Evolutionary conservation across 2,329 filamentous ascomycete genomes (phyloP).

Genomic region (Colletotrichum eremochloae): DNA sequence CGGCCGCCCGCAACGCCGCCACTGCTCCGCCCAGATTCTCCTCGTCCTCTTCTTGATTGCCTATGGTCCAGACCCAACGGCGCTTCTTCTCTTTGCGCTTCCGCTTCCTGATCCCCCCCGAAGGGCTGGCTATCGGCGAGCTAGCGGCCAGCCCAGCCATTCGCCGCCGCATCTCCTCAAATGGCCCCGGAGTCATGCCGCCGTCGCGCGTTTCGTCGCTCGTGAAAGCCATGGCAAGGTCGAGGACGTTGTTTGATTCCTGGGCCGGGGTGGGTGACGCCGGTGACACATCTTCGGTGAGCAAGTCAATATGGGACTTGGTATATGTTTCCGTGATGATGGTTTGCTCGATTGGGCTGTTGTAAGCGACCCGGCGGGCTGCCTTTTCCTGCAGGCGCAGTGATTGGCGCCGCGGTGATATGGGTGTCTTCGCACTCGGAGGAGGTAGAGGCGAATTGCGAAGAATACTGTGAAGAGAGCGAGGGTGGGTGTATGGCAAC

Average conservation of each 20-base stretch:
- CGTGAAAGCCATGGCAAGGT: slow-evolving; percentile 65
- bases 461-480: slow-evolving; percentile 72
- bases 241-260: slow-evolving; percentile 59
- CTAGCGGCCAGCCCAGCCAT: slow-evolving; percentile 64
- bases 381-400: slow-evolving; percentile 67
- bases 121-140: slow-evolving; percentile 54
- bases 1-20: slow-evolving; percentile 54
- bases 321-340: slow-evolving; percentile 74
- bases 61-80: slow-evolving; percentile 77
- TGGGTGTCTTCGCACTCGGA: slow-evolving; percentile 61
- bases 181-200: slow-evolving; percentile 72
- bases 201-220: slow-evolving; percentile 70
- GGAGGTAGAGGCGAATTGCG: slow-evolving; percentile 75
- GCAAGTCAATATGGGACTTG: slow-evolving; percentile 73
- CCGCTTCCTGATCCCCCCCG: slow-evolving; percentile 64
- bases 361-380: slow-evolving; percentile 70
- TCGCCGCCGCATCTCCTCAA: slow-evolving; percentile 72
- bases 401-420: slow-evolving; percentile 67
- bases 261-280: slow-evolving; percentile 53
- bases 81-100: slow-evolving; percentile 71
- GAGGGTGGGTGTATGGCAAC: slow-evolving; percentile 71
- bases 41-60: slow-evolving; percentile 62
- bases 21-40: slow-evolving; percentile 59
- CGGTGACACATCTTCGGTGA: slow-evolving; percentile 69
- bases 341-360: slow-evolving; percentile 73